phyloP scores from a whole-genome alignment of 2,329 filamentous ascomycete genomes.

The Madurella fahalii region DNA sequence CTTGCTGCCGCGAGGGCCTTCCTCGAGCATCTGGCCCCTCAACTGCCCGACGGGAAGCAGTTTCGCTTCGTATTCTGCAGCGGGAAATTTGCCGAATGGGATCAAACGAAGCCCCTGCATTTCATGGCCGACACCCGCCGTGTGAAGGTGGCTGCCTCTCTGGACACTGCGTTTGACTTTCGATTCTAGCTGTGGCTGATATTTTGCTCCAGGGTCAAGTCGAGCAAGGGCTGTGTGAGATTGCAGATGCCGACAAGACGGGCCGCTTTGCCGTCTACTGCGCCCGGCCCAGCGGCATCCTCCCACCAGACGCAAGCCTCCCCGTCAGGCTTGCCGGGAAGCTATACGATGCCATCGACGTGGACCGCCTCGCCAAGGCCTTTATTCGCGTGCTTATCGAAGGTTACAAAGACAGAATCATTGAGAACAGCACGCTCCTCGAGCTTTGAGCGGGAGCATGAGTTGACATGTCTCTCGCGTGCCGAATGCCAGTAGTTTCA shows the following conservation, averaged over 20 bases:
- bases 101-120: conserved; percentile 32
- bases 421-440: conserved; percentile 29
- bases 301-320: conserved; percentile 25
- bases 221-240: conserved; percentile 37
- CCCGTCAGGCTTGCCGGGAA: conserved; percentile 29
- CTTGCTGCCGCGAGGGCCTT: conserved; percentile 45
- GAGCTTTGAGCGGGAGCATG: conserved; percentile 1
- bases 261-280: conserved; percentile 34
- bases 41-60: conserved; percentile 28
- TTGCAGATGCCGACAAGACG: conserved; percentile 31
- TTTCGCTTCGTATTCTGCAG: conserved; percentile 45
- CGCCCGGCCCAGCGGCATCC: conserved; percentile 35
- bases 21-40: conserved; percentile 32
- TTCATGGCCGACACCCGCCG: conserved; percentile 37
- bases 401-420: conserved; percentile 33
- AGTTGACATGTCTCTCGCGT: no score
- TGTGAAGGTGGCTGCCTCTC: conserved; percentile 29
- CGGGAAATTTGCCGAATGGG: conserved; percentile 27
- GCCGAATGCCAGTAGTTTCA: no score
- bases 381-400: conserved; percentile 36
- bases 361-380: conserved; percentile 34
- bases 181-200: neutral
- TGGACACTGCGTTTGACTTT: neutral
- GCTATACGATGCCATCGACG: conserved; percentile 32
- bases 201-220: conserved; percentile 30